phyloP scores from a whole-genome alignment of 2,329 filamentous ascomycete genomes.

The Fusarium sp. region DNA sequence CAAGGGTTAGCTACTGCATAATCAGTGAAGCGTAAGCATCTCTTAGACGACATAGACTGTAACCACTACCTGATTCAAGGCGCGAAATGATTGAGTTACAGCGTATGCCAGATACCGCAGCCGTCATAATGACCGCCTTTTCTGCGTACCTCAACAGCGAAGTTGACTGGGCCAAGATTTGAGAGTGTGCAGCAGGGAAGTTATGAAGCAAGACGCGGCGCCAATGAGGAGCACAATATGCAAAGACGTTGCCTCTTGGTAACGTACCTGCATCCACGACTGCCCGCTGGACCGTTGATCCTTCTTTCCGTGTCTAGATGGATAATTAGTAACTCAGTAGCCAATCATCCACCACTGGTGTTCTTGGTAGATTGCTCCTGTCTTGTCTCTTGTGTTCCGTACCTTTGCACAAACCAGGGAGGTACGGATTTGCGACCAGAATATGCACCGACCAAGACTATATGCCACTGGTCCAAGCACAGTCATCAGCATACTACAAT shows the following conservation, averaged over 20 bases:
- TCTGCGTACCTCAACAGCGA: slow-evolving; percentile 10
- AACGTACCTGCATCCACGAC: not conserved
- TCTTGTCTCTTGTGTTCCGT: not conserved
- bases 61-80: not conserved
- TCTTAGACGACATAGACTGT: not conserved
- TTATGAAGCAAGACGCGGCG: slow-evolving; percentile 20
- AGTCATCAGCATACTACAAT: too few species aligned
- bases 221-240: slow-evolving; percentile 1
- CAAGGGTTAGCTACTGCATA: slow-evolving; percentile 1
- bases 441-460: not conserved
- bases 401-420: not conserved
- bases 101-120: slow-evolving; percentile 3
- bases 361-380: not conserved
- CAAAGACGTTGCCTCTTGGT: not conserved
- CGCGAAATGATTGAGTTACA: slow-evolving; percentile 13
- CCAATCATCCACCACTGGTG: not conserved
- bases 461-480: not conserved
- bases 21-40: not conserved
- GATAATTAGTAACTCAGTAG: not conserved
- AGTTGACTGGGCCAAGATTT: not conserved
- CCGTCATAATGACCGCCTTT: slow-evolving; percentile 25
- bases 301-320: too few species aligned
- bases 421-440: not conserved
- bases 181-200: slow-evolving; percentile 1
- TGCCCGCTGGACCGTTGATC: not conserved